phyloP scores from a whole-genome alignment of 1,139 yeast species.

The Candida albicans region DNA sequence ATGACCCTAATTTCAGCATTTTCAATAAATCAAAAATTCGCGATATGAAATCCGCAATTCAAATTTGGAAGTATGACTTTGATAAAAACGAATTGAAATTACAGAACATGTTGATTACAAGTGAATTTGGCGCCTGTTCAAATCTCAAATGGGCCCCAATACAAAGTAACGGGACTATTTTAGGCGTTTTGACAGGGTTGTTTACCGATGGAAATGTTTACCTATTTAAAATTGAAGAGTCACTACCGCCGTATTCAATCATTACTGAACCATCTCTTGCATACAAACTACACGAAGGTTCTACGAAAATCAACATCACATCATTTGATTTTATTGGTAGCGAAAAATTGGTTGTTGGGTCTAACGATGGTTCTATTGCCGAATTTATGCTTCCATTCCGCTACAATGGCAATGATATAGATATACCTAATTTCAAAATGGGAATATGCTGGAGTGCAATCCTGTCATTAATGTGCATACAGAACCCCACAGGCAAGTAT shows the following conservation, averaged over 20 bases:
- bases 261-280: slow-evolving; percentile 29
- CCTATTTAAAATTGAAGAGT: slow-evolving; percentile 40
- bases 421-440: slow-evolving; percentile 49
- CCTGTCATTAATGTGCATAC: slow-evolving; percentile 41
- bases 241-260: slow-evolving; percentile 20
- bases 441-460: slow-evolving; percentile 55
- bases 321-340: slow-evolving; percentile 57
- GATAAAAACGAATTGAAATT: slow-evolving; percentile 22
- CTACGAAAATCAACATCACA: slow-evolving; percentile 33
- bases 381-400: slow-evolving; percentile 50
- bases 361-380: slow-evolving; percentile 63
- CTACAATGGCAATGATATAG: slow-evolving; percentile 13
- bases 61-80: slow-evolving; percentile 47
- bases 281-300: slow-evolving; percentile 20
- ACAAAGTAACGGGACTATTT: slow-evolving; percentile 21
- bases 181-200: slow-evolving; percentile 53
- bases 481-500: slow-evolving; percentile 25
- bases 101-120: slow-evolving; percentile 36
- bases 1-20: slow-evolving; percentile 33
- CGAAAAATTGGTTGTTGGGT: slow-evolving; percentile 58
- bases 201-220: slow-evolving; percentile 67
- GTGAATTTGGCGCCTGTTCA: slow-evolving; percentile 53
- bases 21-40: slow-evolving; percentile 17
- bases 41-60: slow-evolving; percentile 39
- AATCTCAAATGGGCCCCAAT: slow-evolving; percentile 53